phyloP scores from a whole-genome alignment of 2,329 filamentous ascomycete genomes.

The Phyllosticta capitalensis region DNA sequence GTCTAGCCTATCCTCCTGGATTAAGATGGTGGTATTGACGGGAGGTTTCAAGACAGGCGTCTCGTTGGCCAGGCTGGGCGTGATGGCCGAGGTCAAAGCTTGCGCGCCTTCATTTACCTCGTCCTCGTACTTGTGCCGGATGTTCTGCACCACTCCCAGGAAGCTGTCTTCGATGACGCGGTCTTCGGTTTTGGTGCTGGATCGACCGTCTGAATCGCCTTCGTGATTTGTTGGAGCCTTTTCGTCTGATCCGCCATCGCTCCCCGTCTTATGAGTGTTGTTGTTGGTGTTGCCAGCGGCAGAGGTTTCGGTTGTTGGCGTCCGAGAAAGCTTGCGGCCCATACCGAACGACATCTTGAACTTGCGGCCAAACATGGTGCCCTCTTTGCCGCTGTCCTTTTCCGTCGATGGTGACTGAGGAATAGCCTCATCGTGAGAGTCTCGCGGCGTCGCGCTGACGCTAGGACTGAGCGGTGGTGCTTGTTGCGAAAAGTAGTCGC shows the following conservation, averaged over 20 bases:
- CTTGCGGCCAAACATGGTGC: conserved; percentile 69
- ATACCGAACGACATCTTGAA: conserved; percentile 65
- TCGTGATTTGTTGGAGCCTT: conserved; percentile 55
- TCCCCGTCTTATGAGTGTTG: neutral
- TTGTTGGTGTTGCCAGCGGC: neutral
- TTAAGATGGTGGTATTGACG: conserved; percentile 51
- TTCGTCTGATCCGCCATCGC: neutral
- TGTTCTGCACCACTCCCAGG: conserved; percentile 60
- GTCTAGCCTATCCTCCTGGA: conserved; percentile 56
- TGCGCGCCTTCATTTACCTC: conserved; percentile 44
- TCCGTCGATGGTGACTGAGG: conserved; percentile 34
- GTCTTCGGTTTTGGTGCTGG: conserved; percentile 48
- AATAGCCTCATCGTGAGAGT: conserved; percentile 16
- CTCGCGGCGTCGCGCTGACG: conserved; percentile 18
- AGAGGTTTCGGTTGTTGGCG: conserved; percentile 46
- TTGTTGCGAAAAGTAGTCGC: conserved; percentile 68
- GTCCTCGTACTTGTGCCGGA: conserved; percentile 64
- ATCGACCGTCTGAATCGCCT: conserved; percentile 47
- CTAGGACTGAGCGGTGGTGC: conserved; percentile 13
- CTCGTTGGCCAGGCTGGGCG: conserved; percentile 61
- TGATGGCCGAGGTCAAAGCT: conserved; percentile 52
- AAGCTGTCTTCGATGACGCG: conserved; percentile 70
- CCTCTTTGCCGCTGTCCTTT: conserved; percentile 38
- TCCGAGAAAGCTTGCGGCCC: conserved; percentile 73
- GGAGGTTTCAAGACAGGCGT: conserved; percentile 69